phyloP scores from a whole-genome alignment of 1,284 basidiomycete genomes.

The Caloboletus firmus region DNA sequence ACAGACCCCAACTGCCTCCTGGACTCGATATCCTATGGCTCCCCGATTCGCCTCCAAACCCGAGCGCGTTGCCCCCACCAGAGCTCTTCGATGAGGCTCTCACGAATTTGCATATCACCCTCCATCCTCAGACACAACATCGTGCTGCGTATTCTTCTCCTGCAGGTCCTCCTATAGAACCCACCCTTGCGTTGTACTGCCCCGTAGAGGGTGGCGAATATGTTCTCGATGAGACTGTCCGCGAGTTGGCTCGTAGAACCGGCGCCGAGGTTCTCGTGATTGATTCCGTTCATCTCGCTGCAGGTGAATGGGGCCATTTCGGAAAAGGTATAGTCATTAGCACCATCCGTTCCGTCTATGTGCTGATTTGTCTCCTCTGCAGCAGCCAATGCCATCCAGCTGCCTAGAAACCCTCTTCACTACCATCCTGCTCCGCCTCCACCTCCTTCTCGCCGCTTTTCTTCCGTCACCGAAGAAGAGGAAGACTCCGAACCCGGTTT shows the following conservation, averaged over 20 bases:
- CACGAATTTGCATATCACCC: constrained; percentile 68
- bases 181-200: constrained; percentile 77
- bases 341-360: neutral
- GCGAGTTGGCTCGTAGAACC: constrained; percentile 68
- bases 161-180: constrained; percentile 58
- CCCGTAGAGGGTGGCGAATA: constrained; percentile 85
- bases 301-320: constrained; percentile 76
- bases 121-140: constrained; percentile 79
- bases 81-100: constrained; percentile 69
- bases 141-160: constrained; percentile 59
- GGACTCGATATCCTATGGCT: constrained; percentile 66
- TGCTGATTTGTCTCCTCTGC: constrained; percentile 14
- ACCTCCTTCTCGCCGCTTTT: constrained; percentile 25
- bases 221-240: constrained; percentile 75
- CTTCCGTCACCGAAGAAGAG: constrained; percentile 55
- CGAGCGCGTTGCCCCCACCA: constrained; percentile 45
- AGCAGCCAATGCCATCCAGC: constrained; percentile 65
- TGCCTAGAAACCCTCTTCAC: constrained; percentile 72
- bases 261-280: constrained; percentile 79
- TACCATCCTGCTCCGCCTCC: constrained; percentile 44
- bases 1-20: constrained; percentile 48
- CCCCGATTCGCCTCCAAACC: constrained; percentile 38
- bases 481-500: constrained; percentile 33
- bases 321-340: constrained; percentile 55
- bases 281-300: constrained; percentile 79